Conservation (phyloP, 441 rosid genomes). For the Populus trichocarpa region DNA sequence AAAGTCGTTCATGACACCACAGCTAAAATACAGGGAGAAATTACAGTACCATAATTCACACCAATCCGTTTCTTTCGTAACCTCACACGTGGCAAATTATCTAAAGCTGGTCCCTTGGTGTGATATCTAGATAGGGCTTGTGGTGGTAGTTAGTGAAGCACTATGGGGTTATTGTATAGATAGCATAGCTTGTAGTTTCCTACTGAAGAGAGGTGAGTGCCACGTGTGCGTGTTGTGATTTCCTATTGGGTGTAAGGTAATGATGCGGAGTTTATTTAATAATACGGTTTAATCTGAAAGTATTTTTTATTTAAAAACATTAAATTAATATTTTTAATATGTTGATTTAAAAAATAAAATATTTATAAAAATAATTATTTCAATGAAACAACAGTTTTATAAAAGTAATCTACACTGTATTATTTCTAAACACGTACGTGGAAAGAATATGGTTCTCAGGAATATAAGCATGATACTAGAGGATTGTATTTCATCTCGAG, state of each 20-base stretch:
- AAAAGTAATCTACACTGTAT: too few species aligned
- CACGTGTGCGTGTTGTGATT: conserved; percentile 27
- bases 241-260: not conserved
- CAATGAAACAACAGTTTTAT: too few species aligned
- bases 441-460: conserved; percentile 15
- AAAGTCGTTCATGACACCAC: conserved; percentile 23
- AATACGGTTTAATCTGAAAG: too few species aligned
- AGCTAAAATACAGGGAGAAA: not conserved
- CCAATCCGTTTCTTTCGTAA: not conserved
- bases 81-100: not conserved
- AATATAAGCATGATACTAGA: conserved; percentile 7
- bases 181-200: not conserved
- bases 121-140: not conserved
- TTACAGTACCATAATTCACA: not conserved
- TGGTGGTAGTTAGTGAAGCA: not conserved
- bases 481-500: not conserved
- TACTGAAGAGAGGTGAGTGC: conserved; percentile 7
- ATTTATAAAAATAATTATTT: too few species aligned
- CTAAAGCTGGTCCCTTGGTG: not conserved
- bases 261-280: not conserved
- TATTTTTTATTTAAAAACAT: too few species aligned
- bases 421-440: not conserved
- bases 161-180: not conserved
- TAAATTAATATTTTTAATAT: too few species aligned
- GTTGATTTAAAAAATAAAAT: too few species aligned